Conservation (phyloP, 768 basidiomycete genomes). For the Melanogaster broomeanus region DNA sequence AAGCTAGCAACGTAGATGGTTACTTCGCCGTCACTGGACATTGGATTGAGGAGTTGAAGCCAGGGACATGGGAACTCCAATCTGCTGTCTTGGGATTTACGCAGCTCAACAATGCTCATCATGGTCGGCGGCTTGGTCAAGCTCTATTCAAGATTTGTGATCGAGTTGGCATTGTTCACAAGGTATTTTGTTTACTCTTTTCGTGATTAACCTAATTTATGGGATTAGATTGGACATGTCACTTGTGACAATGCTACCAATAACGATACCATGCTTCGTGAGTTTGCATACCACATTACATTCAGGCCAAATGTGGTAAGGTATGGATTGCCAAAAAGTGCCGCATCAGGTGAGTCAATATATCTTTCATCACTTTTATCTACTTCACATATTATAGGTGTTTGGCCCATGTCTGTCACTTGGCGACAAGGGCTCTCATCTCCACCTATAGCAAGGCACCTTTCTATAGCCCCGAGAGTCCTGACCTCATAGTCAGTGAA, state of each 20-base stretch:
- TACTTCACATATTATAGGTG: constrained; percentile 30
- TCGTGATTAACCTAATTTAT: neutral
- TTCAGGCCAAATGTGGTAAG: neutral
- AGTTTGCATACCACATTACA: constrained; percentile 11
- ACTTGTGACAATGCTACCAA: constrained; percentile 27
- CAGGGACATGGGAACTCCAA: constrained; percentile 28
- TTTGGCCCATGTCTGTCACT: constrained; percentile 7
- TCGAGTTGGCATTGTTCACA: constrained; percentile 29
- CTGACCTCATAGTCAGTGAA: constrained; percentile 11
- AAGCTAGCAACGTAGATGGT: constrained; percentile 37
- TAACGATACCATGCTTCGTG: constrained; percentile 3
- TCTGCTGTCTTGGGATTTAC: constrained; percentile 37
- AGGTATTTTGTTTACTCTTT: constrained; percentile 27
- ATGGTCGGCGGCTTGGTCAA: constrained; percentile 20
- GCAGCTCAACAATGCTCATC: constrained; percentile 39
- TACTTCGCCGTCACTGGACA: constrained; percentile 45
- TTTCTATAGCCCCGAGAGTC: constrained; percentile 21
- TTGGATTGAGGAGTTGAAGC: constrained; percentile 31
- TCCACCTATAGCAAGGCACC: constrained; percentile 25
- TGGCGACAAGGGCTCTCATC: constrained; percentile 32
- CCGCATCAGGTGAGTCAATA: too few species aligned
- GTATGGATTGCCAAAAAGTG: too few species aligned
- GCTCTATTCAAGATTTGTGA: constrained; percentile 39
- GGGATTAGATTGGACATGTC: constrained; percentile 32
- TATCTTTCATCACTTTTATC: too few species aligned